Conservation (phyloP, 495 filamentous ascomycete species). For the Talaromyces proteolyticus region DNA sequence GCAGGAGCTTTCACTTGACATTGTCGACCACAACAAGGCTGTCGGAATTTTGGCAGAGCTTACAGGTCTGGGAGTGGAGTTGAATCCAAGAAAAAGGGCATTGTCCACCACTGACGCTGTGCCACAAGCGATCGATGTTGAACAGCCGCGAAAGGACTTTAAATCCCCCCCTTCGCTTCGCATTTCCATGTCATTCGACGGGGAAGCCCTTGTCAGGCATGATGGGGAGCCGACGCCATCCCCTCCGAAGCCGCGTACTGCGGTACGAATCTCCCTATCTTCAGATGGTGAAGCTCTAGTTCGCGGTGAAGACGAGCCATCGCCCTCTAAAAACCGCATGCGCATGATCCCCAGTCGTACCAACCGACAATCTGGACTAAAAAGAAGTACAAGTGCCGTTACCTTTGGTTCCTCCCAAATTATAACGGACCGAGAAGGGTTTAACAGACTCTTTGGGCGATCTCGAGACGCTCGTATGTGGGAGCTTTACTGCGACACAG, state of each 20-base stretch:
- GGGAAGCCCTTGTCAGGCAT: constrained; percentile 73
- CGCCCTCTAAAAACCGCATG: constrained; percentile 45
- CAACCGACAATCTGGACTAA: constrained; percentile 48
- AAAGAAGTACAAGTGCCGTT: constrained; percentile 54
- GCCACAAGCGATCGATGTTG: not conserved
- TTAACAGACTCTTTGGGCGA: constrained; percentile 46
- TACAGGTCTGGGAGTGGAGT: not conserved
- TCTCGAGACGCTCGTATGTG: constrained; percentile 79
- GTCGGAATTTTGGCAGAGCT: not conserved
- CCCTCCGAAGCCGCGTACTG: constrained; percentile 51
- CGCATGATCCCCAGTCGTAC: constrained; percentile 46
- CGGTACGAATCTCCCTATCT: constrained; percentile 42
- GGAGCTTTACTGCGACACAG: constrained; percentile 74
- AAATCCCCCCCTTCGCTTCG: constrained; percentile 42
- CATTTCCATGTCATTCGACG: constrained; percentile 72
- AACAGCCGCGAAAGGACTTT: constrained; percentile 5
- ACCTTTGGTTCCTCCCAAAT: constrained; percentile 31
- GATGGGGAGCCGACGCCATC: constrained; percentile 61
- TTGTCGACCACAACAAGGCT: not conserved
- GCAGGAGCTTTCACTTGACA: not conserved
- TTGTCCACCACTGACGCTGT: constrained; percentile 22
- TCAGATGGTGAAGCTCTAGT: constrained; percentile 47
- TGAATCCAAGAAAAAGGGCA: constrained; percentile 26
- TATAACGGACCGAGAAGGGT: constrained; percentile 25
- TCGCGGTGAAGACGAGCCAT: constrained; percentile 39